These are phyloP conservation scores for Calvatia gigantea DNA, from an alignment of 768 basidiomycete species.

Conservation along the genomic window DNA sequence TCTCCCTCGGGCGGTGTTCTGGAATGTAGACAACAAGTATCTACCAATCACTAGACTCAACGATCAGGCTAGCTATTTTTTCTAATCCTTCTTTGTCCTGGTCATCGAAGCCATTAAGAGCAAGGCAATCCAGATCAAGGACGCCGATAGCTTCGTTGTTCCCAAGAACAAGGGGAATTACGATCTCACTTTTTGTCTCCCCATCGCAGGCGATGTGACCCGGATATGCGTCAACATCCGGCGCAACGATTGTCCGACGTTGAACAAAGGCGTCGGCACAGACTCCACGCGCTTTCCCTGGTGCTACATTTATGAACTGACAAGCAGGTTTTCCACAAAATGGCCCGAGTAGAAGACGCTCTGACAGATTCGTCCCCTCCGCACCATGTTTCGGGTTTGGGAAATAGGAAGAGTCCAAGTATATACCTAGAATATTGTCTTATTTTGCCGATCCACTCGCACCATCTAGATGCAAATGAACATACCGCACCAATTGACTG, in stretches of 20 bases:
- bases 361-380: conserved; percentile 18
- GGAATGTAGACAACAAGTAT: conserved; percentile 9
- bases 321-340: conserved; percentile 94
- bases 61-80: conserved; percentile 62
- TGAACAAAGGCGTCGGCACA: conserved; percentile 77
- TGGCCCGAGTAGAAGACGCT: conserved; percentile 67
- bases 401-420: conserved; percentile 65
- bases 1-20: neutral
- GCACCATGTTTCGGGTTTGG: conserved; percentile 37
- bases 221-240: conserved; percentile 75
- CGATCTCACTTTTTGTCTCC: conserved; percentile 87
- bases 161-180: conserved; percentile 66
- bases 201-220: conserved; percentile 96
- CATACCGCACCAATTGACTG: conserved; percentile 95
- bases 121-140: conserved; percentile 85
- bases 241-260: conserved; percentile 58
- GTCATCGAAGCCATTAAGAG: conserved; percentile 63
- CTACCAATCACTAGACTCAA: conserved; percentile 66
- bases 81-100: conserved; percentile 79
- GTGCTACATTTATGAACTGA: conserved; percentile 64
- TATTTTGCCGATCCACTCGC: neutral
- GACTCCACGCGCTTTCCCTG: conserved; percentile 66
- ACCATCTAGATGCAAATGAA: conserved; percentile 3
- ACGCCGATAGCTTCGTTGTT: conserved; percentile 45
- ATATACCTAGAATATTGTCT: conserved; percentile 66